These are phyloP conservation scores for Phytophthora macrochlamydospora DNA, from an alignment of 352 stramenopile species.

Conservation along the genomic window DNA sequence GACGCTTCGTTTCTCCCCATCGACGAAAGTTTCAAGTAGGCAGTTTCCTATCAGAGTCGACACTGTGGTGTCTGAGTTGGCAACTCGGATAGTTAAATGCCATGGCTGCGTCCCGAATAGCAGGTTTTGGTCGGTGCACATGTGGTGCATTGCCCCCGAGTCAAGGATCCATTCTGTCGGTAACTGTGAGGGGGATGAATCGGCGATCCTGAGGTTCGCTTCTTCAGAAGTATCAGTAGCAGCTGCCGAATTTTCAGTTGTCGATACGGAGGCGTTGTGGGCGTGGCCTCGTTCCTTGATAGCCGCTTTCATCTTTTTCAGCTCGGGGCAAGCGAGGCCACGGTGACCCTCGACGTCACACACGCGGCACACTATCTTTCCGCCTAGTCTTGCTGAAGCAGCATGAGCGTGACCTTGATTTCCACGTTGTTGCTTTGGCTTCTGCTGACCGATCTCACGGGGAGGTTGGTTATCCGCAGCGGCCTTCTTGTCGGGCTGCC, in stretches of 20 bases:
- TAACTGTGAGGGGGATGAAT: neutral
- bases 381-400: slow-evolving; percentile 1
- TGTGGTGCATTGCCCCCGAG: neutral
- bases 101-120: neutral
- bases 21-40: slow-evolving; percentile 1
- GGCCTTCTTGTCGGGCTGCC: neutral
- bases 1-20: slow-evolving; percentile 1
- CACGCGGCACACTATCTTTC: slow-evolving; percentile 13
- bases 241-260: too few species aligned
- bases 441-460: neutral
- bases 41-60: slow-evolving; percentile 3
- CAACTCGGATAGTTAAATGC: slow-evolving; percentile 9
- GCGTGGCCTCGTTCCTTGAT: slow-evolving; percentile 6
- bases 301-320: slow-evolving; percentile 1
- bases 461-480: neutral
- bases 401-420: slow-evolving; percentile 1
- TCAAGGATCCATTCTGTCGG: neutral
- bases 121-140: neutral
- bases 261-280: slow-evolving; percentile 3
- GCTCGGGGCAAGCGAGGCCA: slow-evolving; percentile 2
- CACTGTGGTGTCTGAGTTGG: slow-evolving; percentile 8
- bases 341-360: slow-evolving; percentile 17
- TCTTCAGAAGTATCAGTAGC: too few species aligned
- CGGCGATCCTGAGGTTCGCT: too few species aligned
- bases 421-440: neutral